Conservation (phyloP, 495 filamentous ascomycete genomes). For the Barbatosphaeria neglecta region DNA sequence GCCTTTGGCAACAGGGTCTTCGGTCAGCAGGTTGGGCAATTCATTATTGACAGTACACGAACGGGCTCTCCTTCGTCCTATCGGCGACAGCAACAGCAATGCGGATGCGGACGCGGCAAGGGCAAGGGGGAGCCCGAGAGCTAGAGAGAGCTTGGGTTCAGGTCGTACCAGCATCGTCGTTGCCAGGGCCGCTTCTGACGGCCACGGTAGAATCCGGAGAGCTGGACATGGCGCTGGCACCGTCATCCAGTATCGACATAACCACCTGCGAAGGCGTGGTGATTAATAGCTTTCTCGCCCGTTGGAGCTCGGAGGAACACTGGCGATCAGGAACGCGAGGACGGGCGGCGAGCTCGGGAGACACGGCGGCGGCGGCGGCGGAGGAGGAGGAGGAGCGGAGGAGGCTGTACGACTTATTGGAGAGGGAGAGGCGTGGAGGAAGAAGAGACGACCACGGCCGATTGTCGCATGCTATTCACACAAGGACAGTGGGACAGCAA, state of each 20-base stretch:
- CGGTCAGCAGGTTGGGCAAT: no score
- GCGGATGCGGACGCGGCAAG: not conserved
- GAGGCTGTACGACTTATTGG: not conserved
- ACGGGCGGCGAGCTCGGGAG: not conserved
- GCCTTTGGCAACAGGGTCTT: constrained; percentile 18
- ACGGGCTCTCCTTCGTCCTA: no score
- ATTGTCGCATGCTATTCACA: not conserved
- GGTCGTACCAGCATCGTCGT: constrained; percentile 27
- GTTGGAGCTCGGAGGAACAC: not conserved
- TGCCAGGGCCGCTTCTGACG: constrained; percentile 8
- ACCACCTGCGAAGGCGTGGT: constrained; percentile 4
- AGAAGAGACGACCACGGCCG: not conserved
- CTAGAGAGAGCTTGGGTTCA: constrained; percentile 3
- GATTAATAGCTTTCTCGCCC: not conserved
- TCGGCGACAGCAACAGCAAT: no score
- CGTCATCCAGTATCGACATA: constrained; percentile 21
- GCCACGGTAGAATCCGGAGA: constrained; percentile 13
- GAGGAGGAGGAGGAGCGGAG: not conserved
- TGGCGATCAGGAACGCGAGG: not conserved
- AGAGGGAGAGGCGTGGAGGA: not conserved
- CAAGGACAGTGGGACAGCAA: not conserved
- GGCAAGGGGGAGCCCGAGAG: not conserved
- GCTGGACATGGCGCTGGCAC: constrained; percentile 20
- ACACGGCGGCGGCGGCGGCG: not conserved
- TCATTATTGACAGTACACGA: no score